These are phyloP conservation scores for Penicilliopsis zonata DNA, from an alignment of 495 filamentous ascomycete species.

Conservation along the genomic window DNA sequence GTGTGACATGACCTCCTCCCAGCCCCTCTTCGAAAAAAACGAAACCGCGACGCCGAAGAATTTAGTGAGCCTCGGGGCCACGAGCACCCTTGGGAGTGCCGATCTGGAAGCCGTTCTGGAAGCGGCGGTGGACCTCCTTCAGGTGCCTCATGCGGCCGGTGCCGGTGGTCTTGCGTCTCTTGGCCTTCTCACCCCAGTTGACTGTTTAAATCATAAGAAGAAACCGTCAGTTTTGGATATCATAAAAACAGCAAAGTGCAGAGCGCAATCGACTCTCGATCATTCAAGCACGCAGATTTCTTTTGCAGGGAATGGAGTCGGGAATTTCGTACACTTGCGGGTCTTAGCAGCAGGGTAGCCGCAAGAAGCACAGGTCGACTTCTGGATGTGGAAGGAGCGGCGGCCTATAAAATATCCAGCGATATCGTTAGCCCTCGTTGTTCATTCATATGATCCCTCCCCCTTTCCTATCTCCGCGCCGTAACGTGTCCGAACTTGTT, in stretches of 20 bases:
- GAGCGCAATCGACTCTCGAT: conserved; percentile 2
- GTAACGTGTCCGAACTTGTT: conserved; percentile 1
- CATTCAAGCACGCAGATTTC: conserved; percentile 3
- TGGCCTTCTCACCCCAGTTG: conserved; percentile 99
- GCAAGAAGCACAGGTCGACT: conserved; percentile 94
- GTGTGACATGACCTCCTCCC: conserved; percentile 34
- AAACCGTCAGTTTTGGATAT: background rate
- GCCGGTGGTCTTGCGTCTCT: conserved; percentile 98
- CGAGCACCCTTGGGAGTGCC: conserved; percentile 77
- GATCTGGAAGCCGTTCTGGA: conserved; percentile 93
- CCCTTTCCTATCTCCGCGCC: conserved; percentile 2
- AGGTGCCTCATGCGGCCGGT: conserved; percentile 88
- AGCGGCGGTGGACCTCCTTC: conserved; percentile 76
- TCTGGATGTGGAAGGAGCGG: conserved; percentile 98
- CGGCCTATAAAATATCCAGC: conserved; percentile 50
- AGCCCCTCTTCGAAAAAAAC: conserved; percentile 30
- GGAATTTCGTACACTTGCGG: conserved; percentile 82
- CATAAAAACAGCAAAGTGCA: too few relatives aligned
- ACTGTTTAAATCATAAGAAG: conserved; percentile 41
- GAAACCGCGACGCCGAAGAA: conserved; percentile 34
- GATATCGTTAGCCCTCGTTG: conserved; percentile 16
- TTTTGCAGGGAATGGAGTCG: conserved; percentile 5
- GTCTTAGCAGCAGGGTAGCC: conserved; percentile 95
- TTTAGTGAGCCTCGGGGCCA: conserved; percentile 44
- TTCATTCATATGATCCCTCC: conserved; percentile 3